Conservation (phyloP, 768 basidiomycete species). For the Lactifluus volemus region DNA sequence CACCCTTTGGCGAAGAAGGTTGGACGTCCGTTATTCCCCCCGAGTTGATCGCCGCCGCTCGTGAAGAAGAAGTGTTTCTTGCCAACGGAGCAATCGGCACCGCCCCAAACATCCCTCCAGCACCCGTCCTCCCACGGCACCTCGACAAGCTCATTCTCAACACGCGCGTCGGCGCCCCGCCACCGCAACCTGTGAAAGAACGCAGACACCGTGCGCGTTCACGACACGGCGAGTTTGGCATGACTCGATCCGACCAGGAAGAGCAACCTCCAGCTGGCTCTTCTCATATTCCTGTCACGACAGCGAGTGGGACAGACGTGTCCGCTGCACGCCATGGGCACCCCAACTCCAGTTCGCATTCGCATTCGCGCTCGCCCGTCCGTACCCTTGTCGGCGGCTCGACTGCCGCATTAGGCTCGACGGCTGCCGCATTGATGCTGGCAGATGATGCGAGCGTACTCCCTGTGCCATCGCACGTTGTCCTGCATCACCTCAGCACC, state of each 20-base stretch:
- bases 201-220: slow-evolving; percentile 18
- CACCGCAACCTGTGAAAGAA: slow-evolving; percentile 4
- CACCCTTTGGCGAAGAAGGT: slow-evolving; percentile 27
- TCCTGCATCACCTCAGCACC: slow-evolving; percentile 89
- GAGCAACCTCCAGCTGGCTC: slow-evolving; percentile 6
- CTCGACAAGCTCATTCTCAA: slow-evolving; percentile 94
- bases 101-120: slow-evolving; percentile 76
- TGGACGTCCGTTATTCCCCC: slow-evolving; percentile 81
- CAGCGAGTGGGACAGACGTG: slow-evolving; percentile 27
- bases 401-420: not conserved
- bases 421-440: slow-evolving; percentile 30
- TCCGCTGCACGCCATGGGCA: slow-evolving; percentile 16
- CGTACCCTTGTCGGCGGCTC: slow-evolving; percentile 18
- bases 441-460: slow-evolving; percentile 87
- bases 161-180: slow-evolving; percentile 27
- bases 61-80: slow-evolving; percentile 75
- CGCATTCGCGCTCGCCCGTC: slow-evolving; percentile 15
- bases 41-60: slow-evolving; percentile 70
- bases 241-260: slow-evolving; percentile 16
- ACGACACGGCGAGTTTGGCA: slow-evolving; percentile 13
- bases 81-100: slow-evolving; percentile 32
- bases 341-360: slow-evolving; percentile 1
- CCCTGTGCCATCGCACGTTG: slow-evolving; percentile 89
- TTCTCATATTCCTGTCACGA: slow-evolving; percentile 25
- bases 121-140: slow-evolving; percentile 82